Evolutionary conservation across 768 basidiomycete species (phyloP), one percentile per base, ranked within the genome.

Genomic region (Lentinula detonsa): DNA sequence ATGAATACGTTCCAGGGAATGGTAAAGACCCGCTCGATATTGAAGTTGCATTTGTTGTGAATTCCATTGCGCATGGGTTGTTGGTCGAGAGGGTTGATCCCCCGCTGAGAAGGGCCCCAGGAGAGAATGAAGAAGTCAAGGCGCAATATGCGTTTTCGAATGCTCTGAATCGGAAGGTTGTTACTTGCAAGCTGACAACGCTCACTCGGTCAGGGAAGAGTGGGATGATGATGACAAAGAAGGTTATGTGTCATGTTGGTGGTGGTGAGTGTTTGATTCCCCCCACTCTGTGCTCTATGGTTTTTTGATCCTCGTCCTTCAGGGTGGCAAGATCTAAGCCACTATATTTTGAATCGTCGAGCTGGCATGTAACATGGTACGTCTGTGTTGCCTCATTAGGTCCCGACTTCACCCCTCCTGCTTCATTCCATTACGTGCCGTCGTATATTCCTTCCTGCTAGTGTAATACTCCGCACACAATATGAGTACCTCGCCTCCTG

Each of bases 161-260:
- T 65, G 70, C 84, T 63, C 72, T 93, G 65, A 82, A 84, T 64
- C 78, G 84, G 65, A 93, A 92, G 76, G 79, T 87, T 39, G 81
- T 95, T 39, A 88, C 86, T 28, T 91, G 90, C 71, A 83, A 88
- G 65, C 74, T 95, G 73, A 90, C 92, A 49, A 90, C 91, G 49
- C 77, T 92, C 69, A 84, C 85, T 57, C 82, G 93, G 52, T 74
- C 81, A 10, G 79, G 79, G 23, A 78, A 78, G 69, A 59, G 63
- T 55, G 76, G 74, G 51, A 80, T 75, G 65, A 77, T 79, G 65
- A 83, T 74, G 61, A 84, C 84, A 63, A 92, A 89, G 83, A 95
- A 93, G 73, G 93, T 95, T 34, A 90, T 95, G 88, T 92, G 89
- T 74, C 86, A 92, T 62, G 88, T 95, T 63, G 93, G 93, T 50